These are phyloP conservation scores for Lentinula detonsa DNA, from an alignment of 768 basidiomycete species.

Conservation along the genomic window DNA sequence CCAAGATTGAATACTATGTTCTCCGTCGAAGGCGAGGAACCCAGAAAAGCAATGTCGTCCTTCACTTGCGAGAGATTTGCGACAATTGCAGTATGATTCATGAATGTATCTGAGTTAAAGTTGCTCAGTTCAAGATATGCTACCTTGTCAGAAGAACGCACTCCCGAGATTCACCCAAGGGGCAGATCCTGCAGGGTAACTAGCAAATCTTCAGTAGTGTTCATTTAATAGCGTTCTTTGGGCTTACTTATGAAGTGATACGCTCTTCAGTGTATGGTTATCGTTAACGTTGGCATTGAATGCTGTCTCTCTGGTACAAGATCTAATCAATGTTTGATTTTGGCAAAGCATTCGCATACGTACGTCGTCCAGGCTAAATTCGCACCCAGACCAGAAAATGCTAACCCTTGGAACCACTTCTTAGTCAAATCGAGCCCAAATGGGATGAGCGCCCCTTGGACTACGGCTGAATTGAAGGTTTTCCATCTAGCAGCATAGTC, in stretches of 20 bases:
- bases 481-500: neutral
- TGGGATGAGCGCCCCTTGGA: neutral
- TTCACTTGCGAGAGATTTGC: neutral
- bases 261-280: neutral
- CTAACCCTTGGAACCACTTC: conserved; percentile 4
- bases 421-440: neutral
- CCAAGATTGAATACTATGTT: neutral
- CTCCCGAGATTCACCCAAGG: conserved; percentile 4
- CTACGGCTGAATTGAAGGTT: neutral
- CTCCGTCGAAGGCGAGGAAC: neutral
- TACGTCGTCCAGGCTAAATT: conserved; percentile 4
- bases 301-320: neutral
- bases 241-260: neutral
- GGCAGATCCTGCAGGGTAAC: neutral
- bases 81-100: conserved; percentile 3
- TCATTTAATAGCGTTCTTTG: too few species aligned
- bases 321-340: neutral
- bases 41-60: neutral
- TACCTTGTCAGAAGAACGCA: neutral
- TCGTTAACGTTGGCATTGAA: neutral
- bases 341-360: neutral
- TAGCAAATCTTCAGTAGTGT: neutral
- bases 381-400: neutral
- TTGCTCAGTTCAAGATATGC: neutral
- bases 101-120: neutral